Conservation (phyloP, 305 asterid genomes). For the Coffea humblotiana region DNA sequence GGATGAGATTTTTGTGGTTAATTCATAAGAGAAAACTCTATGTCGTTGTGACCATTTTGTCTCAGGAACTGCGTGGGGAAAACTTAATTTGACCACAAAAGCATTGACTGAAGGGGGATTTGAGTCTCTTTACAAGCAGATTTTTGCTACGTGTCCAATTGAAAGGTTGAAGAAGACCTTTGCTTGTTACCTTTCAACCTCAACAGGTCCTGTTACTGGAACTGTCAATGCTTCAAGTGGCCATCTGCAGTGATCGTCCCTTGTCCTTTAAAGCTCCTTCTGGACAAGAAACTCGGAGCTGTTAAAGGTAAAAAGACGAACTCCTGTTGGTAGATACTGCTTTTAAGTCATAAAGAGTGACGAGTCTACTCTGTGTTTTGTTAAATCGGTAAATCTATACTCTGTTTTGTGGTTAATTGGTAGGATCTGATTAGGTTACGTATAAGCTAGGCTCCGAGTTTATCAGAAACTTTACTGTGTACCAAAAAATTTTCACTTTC, state of each 20-base stretch:
- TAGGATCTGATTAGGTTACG: too few species aligned
- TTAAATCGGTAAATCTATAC: too few species aligned
- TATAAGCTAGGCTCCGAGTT: too few species aligned
- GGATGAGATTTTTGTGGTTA: too few species aligned
- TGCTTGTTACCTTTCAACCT: not conserved
- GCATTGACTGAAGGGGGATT: constrained; percentile 51
- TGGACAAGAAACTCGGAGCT: not conserved
- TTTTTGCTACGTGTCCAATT: not conserved
- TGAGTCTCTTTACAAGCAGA: constrained; percentile 25
- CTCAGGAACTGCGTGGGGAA: constrained; percentile 35
- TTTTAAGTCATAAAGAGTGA: too few species aligned
- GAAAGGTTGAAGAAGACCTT: not conserved
- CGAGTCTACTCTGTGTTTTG: too few species aligned
- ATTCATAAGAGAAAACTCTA: too few species aligned
- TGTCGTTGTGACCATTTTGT: not conserved
- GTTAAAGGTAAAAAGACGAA: not conserved
- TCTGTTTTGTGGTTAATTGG: too few species aligned
- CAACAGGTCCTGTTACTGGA: not conserved
- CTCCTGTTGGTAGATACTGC: too few species aligned
- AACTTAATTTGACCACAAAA: constrained; percentile 43
- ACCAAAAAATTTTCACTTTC: too few species aligned
- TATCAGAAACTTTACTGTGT: too few species aligned
- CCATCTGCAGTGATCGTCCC: not conserved
- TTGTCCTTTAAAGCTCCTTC: not conserved
- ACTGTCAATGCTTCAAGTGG: not conserved